Evolutionary conservation across 805 yeast species (phyloP), one percentile per base, ranked within the genome.

Genomic region (Starmerella etchellsii): DNA sequence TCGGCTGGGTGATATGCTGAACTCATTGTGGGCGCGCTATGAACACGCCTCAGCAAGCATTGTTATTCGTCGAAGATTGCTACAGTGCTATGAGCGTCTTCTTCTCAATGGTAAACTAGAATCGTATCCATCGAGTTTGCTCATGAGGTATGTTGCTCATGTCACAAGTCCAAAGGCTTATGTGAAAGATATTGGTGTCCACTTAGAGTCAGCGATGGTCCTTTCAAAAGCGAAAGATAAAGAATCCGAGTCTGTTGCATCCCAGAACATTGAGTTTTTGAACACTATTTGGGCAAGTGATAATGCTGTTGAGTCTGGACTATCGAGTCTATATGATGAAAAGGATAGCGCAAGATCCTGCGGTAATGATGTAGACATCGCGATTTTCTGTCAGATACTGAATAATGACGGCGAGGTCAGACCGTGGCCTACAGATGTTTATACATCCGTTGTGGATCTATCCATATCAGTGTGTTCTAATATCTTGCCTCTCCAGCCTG

Each of bases 391-490:
- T 22, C 19, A 27, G 4, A 5, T 15, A 3, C 5, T 4, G 11
- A 6, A 7, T 6, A 13, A 16, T 30, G 7, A 8, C 13, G 7
- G 22, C 3, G n/a, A 5, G 13, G 26, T 16, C 20, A 13, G 34
- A 23, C n/a, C 11, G 3, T 18, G 5, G 35, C 45, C 32, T 11
- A 21, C 14, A 11, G 44, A 47, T 29, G 31, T 40, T 1, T 30
- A 26, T 37, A 48, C 53, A 2, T 16, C 43, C 2, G 42, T 81
- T 2, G 70, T 84, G n/a, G 95, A 88, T 59, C 56, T 71, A 2
- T 78, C 95, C 0, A 75, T 88, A 53, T 84, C 79, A 44, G 66
- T 87, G 1, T 82, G 85, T 54, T 74, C 81, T 4, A 54, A 70
- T 8, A 67, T 80, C 1, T 79, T 88, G 48, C 82, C 93, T 0